Evolutionary conservation across 768 basidiomycete genomes (phyloP).

Genomic region (Boletus tylopilopsis): DNA sequence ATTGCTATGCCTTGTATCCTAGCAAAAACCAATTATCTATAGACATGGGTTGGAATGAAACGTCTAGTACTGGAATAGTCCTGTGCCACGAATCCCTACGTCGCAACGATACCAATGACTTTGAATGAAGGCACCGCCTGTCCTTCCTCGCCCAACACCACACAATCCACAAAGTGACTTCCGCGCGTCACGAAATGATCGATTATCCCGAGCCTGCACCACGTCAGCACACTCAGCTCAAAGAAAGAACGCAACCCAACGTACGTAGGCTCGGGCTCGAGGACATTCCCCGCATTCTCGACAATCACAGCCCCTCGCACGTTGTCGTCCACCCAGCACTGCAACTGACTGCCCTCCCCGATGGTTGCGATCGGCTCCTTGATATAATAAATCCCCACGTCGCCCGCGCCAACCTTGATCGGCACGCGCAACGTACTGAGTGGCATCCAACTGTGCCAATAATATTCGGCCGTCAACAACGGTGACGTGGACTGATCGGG

Average conservation of each 20-base stretch:
- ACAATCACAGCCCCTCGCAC: slow-evolving; percentile 70
- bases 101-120: slow-evolving; percentile 86
- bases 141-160: slow-evolving; percentile 85
- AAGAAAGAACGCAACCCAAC: slow-evolving; percentile 32
- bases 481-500: slow-evolving; percentile 46
- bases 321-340: slow-evolving; percentile 99
- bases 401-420: slow-evolving; percentile 81
- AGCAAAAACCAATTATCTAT: no score
- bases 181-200: slow-evolving; percentile 84
- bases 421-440: slow-evolving; percentile 81
- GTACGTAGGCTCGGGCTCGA: slow-evolving; percentile 62
- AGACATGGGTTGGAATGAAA: no score
- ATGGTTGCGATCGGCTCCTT: slow-evolving; percentile 59
- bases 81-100: no score
- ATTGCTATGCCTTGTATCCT: no score
- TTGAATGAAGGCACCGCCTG: slow-evolving; percentile 77
- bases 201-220: slow-evolving; percentile 70
- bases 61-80: neutral
- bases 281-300: slow-evolving; percentile 69
- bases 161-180: slow-evolving; percentile 91
- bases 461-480: slow-evolving; percentile 68
- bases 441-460: slow-evolving; percentile 90
- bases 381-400: slow-evolving; percentile 89
- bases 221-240: neutral
- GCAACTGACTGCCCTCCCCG: slow-evolving; percentile 65